Conservation (phyloP, 805 yeast species). For the Yarrowia sp. region DNA sequence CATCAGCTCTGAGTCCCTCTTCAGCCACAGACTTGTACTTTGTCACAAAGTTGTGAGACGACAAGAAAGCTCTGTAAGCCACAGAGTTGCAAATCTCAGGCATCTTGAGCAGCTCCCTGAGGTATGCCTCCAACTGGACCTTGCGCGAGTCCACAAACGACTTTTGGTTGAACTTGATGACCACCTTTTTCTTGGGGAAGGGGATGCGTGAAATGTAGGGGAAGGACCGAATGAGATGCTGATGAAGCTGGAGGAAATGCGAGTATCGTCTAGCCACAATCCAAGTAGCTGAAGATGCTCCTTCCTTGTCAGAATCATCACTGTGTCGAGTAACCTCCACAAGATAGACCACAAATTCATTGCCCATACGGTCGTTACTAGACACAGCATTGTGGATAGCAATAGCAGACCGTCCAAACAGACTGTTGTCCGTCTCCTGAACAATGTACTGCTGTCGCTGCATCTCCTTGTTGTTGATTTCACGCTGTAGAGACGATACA, state of each 20-base stretch:
- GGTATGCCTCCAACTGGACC: slow-evolving; percentile 58
- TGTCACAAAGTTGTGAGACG: slow-evolving; percentile 59
- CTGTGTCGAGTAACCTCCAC: slow-evolving; percentile 65
- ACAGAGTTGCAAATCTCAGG: slow-evolving; percentile 72
- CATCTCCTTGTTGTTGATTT: slow-evolving; percentile 68
- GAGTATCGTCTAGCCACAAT: slow-evolving; percentile 85
- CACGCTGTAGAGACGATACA: slow-evolving; percentile 61
- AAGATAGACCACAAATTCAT: slow-evolving; percentile 65
- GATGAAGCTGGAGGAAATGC: slow-evolving; percentile 73
- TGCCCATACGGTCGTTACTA: slow-evolving; percentile 51
- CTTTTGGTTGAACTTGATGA: slow-evolving; percentile 65
- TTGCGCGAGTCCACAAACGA: slow-evolving; percentile 64
- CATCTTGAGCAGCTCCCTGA: slow-evolving; percentile 54
- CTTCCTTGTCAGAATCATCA: slow-evolving; percentile 35
- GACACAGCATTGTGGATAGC: slow-evolving; percentile 50
- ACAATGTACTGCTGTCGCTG: slow-evolving; percentile 78
- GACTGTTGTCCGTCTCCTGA: slow-evolving; percentile 76
- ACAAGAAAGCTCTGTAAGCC: slow-evolving; percentile 71
- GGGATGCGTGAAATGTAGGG: slow-evolving; percentile 50
- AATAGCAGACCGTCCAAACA: slow-evolving; percentile 50
- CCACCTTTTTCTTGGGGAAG: slow-evolving; percentile 55
- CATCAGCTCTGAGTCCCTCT: not conserved
- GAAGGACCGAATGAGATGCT: slow-evolving; percentile 55
- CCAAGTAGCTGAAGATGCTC: slow-evolving; percentile 67
- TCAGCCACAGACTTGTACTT: slow-evolving; percentile 28